Evolutionary conservation across 2,329 filamentous ascomycete species (phyloP).

Genomic region (Ciborinia camelliae): DNA sequence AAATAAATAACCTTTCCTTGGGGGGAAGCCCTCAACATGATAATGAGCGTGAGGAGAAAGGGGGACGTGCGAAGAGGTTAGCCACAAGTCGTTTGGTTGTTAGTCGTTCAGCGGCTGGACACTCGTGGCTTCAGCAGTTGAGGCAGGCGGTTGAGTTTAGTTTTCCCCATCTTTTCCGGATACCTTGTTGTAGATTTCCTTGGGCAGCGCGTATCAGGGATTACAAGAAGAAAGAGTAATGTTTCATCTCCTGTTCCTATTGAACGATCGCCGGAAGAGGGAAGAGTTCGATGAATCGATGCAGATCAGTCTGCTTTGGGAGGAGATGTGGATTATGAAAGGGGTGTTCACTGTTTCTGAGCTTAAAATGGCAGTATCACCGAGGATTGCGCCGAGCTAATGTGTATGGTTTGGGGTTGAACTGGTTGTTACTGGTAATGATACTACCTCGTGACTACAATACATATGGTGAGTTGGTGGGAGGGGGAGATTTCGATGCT

Average conservation of each 20-base stretch:
- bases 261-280: background rate
- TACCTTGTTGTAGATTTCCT: background rate
- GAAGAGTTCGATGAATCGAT: background rate
- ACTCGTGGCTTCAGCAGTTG: conserved; percentile 7
- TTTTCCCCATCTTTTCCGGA: conserved; percentile 7
- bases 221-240: background rate
- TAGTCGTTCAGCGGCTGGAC: background rate
- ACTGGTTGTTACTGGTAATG: background rate
- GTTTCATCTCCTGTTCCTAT: conserved; percentile 9
- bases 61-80: conserved; percentile 8
- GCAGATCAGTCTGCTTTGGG: background rate
- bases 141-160: background rate
- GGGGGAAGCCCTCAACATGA: too few relatives aligned
- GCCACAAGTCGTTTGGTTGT: conserved; percentile 7
- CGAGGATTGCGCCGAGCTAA: background rate
- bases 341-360: background rate
- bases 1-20: too few relatives aligned
- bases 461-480: background rate
- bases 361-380: conserved; percentile 8
- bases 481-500: background rate
- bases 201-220: background rate
- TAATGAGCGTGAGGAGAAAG: background rate
- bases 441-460: conserved; percentile 1
- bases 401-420: background rate
- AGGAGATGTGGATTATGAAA: background rate